These are phyloP conservation scores for Tolypocladium amazonense DNA, from an alignment of 2,329 filamentous ascomycete species.

Conservation along the genomic window DNA sequence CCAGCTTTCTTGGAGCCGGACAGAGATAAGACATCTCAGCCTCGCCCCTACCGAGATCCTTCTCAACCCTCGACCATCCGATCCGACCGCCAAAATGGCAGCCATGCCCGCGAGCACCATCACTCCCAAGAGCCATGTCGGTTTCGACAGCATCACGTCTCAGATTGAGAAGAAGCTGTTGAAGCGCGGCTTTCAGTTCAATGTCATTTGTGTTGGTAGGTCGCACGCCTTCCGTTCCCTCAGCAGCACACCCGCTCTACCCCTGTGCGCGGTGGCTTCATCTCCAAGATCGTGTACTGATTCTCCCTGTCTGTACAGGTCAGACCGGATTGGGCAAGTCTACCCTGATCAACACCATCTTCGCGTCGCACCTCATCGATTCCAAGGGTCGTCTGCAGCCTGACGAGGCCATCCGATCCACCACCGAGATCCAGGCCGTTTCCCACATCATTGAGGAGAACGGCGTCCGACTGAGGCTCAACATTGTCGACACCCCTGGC, in stretches of 20 bases:
- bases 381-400: slow-evolving; percentile 92
- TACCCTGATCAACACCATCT: slow-evolving; percentile 99
- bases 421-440: slow-evolving; percentile 95
- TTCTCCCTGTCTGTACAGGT: slow-evolving; percentile 41
- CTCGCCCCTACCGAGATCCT: slow-evolving; percentile 10
- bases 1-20: slow-evolving; percentile 24
- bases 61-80: neutral
- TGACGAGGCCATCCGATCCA: slow-evolving; percentile 86
- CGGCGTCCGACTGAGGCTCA: slow-evolving; percentile 89
- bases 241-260: neutral
- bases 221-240: slow-evolving; percentile 15
- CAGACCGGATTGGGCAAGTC: slow-evolving; percentile 99
- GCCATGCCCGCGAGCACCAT: slow-evolving; percentile 58
- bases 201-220: slow-evolving; percentile 98
- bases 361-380: slow-evolving; percentile 97
- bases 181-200: slow-evolving; percentile 99
- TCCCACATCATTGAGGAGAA: slow-evolving; percentile 99
- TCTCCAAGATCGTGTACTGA: slow-evolving; percentile 5
- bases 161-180: slow-evolving; percentile 99
- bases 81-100: slow-evolving; percentile 32
- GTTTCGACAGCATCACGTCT: slow-evolving; percentile 99
- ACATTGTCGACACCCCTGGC: slow-evolving; percentile 97
- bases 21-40: slow-evolving; percentile 10
- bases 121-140: slow-evolving; percentile 95
- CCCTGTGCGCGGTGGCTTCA: neutral